These are phyloP conservation scores for Aspergillus nidulans DNA, from an alignment of 495 filamentous ascomycete species.

Conservation along the genomic window DNA sequence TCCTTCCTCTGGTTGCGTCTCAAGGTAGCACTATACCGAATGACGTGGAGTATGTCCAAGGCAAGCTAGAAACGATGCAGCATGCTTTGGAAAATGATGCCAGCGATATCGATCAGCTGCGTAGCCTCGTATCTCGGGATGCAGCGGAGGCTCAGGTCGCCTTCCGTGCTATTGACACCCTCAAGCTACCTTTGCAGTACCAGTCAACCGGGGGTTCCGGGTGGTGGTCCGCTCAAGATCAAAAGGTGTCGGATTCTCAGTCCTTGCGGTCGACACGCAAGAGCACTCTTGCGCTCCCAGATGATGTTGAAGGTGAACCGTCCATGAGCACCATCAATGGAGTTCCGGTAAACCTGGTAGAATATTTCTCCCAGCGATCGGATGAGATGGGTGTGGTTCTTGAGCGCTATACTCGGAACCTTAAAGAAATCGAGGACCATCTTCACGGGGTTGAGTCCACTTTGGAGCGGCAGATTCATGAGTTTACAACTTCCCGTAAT, in stretches of 20 bases:
- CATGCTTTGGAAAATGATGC: conserved; percentile 68
- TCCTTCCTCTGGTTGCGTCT: conserved; percentile 56
- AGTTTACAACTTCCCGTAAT: conserved; percentile 55
- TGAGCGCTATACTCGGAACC: conserved; percentile 58
- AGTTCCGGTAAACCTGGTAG: conserved; percentile 57
- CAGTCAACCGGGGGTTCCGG: conserved; percentile 45
- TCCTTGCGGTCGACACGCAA: conserved; percentile 39
- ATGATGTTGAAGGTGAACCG: conserved; percentile 58
- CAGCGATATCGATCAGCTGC: conserved; percentile 61
- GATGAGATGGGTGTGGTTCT: conserved; percentile 68
- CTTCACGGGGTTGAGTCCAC: conserved; percentile 69
- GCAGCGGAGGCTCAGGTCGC: conserved; percentile 66
- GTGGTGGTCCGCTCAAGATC: conserved; percentile 46
- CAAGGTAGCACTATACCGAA: conserved; percentile 62
- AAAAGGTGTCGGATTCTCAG: conserved; percentile 37
- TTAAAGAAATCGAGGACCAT: conserved; percentile 80
- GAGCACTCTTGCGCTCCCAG: conserved; percentile 45
- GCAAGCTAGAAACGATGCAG: conserved; percentile 70
- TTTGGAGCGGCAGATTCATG: conserved; percentile 64
- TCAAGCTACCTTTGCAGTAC: conserved; percentile 70
- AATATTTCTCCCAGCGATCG: conserved; percentile 68
- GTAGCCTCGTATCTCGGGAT: conserved; percentile 59
- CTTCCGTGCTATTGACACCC: conserved; percentile 71
- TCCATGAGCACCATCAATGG: conserved; percentile 37
- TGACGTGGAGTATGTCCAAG: conserved; percentile 69